A percentile compares a stretch with the other conserved stretches of the same genome.
Conservation (phyloP, 139 green algal species). For the Chlorella sp. region DNA sequence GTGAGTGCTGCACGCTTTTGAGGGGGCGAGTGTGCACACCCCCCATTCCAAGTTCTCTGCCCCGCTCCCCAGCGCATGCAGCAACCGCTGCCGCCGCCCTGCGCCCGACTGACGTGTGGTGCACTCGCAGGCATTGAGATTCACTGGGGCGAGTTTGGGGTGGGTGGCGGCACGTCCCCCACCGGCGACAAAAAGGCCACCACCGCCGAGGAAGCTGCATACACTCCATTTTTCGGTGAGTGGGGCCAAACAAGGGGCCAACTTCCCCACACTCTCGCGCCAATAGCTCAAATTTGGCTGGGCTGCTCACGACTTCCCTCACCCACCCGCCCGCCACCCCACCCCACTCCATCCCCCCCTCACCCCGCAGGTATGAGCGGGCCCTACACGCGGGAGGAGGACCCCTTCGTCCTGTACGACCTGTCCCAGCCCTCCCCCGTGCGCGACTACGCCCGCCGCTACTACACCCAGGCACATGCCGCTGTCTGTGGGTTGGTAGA, state of each 20-base stretch:
- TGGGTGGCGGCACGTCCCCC: constrained; percentile 47
- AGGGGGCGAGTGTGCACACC: no score
- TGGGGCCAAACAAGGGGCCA: background rate
- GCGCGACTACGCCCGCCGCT: constrained; percentile 32
- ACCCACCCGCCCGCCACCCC: no score
- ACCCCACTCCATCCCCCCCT: no score
- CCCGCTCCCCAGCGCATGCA: no score
- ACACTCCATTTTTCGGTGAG: constrained; percentile 52
- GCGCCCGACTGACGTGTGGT: no score
- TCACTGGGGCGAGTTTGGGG: constrained; percentile 60
- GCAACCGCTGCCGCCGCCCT: no score
- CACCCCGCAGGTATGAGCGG: constrained; percentile 17
- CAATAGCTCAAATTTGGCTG: background rate
- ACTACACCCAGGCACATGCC: constrained; percentile 25
- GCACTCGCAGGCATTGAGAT: constrained; percentile 45
- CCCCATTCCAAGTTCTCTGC: no score
- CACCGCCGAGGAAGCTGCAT: constrained; percentile 41
- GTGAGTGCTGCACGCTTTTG: background rate
- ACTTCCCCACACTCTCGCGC: background rate
- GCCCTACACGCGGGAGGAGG: constrained; percentile 2
- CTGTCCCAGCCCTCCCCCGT: constrained; percentile 26
- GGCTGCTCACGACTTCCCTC: background rate
- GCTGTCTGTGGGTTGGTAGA: background rate
- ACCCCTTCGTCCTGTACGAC: constrained; percentile 35
- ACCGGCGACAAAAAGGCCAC: constrained; percentile 37